Percentiles rank a stretch among this genome's conserved stretches.
phyloP scores from a whole-genome alignment of 352 stramenopile species.

The Phytophthora nicotianae region DNA sequence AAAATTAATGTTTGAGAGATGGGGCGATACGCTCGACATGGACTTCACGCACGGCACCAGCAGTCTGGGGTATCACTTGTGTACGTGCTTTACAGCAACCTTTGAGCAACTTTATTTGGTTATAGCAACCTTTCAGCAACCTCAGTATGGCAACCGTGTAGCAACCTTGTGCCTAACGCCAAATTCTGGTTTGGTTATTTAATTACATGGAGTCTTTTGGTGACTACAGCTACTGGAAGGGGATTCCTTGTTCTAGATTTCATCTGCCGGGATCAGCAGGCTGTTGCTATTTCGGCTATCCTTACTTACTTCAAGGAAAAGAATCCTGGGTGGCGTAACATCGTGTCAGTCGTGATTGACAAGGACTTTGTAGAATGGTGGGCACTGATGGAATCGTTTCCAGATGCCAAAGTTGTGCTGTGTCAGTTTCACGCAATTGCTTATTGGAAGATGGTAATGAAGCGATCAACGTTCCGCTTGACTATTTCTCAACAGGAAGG shows the following conservation, averaged over 20 bases:
- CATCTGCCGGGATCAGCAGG: not conserved
- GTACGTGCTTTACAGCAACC: not conserved
- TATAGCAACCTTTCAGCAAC: not conserved
- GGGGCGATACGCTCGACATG: too few species aligned
- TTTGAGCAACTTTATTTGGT: not conserved
- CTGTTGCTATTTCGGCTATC: not conserved
- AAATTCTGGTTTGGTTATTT: not conserved
- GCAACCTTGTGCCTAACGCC: too few species aligned
- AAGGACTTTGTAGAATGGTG: not conserved
- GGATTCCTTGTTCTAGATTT: not conserved
- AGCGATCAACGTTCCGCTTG: not conserved
- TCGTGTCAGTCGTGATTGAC: not conserved
- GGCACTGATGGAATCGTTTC: too few species aligned
- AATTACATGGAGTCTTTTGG: not conserved
- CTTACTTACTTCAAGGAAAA: not conserved
- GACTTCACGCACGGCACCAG: not conserved
- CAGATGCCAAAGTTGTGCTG: not conserved
- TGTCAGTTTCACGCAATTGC: not conserved
- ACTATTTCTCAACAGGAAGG: not conserved
- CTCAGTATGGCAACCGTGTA: not conserved
- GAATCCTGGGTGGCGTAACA: not conserved
- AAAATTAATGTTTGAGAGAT: not conserved
- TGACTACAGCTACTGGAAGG: not conserved
- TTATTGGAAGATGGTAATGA: not conserved
- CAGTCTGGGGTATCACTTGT: not conserved